A percentile compares a stretch with the other conserved stretches of the same genome.
Evolutionary conservation across 352 stramenopile genomes (phyloP).

Genomic region (Plasmopara viticola): DNA sequence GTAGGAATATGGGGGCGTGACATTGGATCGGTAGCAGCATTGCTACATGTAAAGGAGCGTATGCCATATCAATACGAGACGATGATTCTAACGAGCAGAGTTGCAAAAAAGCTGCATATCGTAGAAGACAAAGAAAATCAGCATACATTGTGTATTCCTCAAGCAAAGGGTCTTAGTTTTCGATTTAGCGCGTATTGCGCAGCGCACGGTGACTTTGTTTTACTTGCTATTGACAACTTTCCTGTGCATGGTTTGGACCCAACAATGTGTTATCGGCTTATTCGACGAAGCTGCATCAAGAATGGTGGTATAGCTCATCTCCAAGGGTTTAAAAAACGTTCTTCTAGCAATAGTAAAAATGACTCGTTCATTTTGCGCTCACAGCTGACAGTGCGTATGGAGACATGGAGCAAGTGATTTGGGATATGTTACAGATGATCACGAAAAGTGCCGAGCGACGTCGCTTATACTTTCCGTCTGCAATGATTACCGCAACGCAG

Average conservation of each 20-base stretch:
- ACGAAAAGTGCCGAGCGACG: constrained; percentile 64
- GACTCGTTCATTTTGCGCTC: constrained; percentile 56
- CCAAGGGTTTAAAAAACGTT: constrained; percentile 24
- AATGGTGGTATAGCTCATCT: constrained; percentile 17
- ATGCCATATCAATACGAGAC: constrained; percentile 44
- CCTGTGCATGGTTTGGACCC: constrained; percentile 37
- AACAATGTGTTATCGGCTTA: constrained; percentile 30
- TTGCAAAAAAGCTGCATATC: constrained; percentile 37
- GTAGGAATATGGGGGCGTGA: constrained; percentile 65
- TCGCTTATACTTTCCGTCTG: constrained; percentile 47
- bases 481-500: constrained; percentile 59
- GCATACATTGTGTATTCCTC: constrained; percentile 45
- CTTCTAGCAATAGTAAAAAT: constrained; percentile 7
- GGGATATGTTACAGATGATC: constrained; percentile 69
- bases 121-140: constrained; percentile 33
- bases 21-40: constrained; percentile 45
- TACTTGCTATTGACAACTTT: constrained; percentile 51
- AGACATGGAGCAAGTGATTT: constrained; percentile 72
- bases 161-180: constrained; percentile 38
- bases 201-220: constrained; percentile 55
- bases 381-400: constrained; percentile 59
- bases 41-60: constrained; percentile 46
- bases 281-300: constrained; percentile 20
- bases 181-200: constrained; percentile 52
- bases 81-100: constrained; percentile 29